A percentile compares a stretch with the other conserved stretches of the same genome.
These are phyloP conservation scores for Leptomonas pyrrhocoris DNA, from an alignment of 208 protist species.

Conservation along the genomic window DNA sequence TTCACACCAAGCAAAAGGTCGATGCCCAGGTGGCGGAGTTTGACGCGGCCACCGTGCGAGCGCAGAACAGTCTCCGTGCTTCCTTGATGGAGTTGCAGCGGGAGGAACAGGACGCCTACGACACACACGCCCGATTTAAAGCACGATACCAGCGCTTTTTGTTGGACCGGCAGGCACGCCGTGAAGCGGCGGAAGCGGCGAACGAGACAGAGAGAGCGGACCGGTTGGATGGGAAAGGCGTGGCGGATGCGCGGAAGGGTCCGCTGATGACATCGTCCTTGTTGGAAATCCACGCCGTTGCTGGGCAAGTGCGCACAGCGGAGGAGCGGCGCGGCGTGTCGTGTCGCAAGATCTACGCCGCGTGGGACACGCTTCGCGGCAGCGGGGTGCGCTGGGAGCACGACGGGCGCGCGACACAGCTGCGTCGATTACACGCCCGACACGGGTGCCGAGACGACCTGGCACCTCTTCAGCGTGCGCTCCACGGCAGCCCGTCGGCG, in stretches of 20 bases:
- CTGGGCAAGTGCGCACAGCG: not conserved
- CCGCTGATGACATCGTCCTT: not conserved
- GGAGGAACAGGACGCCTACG: conserved; percentile 26
- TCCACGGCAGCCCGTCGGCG: not conserved
- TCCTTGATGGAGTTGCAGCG: conserved; percentile 12
- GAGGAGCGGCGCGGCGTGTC: not conserved
- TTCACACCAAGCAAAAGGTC: conserved; percentile 9
- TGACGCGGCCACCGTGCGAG: conserved; percentile 14
- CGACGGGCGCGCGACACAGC: conserved; percentile 24
- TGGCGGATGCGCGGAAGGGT: not conserved
- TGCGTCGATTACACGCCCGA: conserved; percentile 21
- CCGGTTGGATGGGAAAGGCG: not conserved
- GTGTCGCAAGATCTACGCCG: conserved; percentile 31
- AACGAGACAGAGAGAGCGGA: not conserved
- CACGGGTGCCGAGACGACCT: conserved; percentile 21
- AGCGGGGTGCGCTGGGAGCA: conserved; percentile 1
- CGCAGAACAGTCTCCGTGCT: conserved; percentile 6
- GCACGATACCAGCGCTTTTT: conserved; percentile 25
- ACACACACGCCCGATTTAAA: conserved; percentile 12
- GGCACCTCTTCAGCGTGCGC: not conserved
- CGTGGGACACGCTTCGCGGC: conserved; percentile 27
- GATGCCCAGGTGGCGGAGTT: conserved; percentile 12
- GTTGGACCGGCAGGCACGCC: conserved; percentile 11
- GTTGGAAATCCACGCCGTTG: not conserved
- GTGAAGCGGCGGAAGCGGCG: not conserved